Percentiles rank a stretch among this genome's conserved stretches.
These are phyloP conservation scores for Sporisorium iseilematis-ciliati DNA, from an alignment of 1,284 basidiomycete genomes.

Conservation along the genomic window DNA sequence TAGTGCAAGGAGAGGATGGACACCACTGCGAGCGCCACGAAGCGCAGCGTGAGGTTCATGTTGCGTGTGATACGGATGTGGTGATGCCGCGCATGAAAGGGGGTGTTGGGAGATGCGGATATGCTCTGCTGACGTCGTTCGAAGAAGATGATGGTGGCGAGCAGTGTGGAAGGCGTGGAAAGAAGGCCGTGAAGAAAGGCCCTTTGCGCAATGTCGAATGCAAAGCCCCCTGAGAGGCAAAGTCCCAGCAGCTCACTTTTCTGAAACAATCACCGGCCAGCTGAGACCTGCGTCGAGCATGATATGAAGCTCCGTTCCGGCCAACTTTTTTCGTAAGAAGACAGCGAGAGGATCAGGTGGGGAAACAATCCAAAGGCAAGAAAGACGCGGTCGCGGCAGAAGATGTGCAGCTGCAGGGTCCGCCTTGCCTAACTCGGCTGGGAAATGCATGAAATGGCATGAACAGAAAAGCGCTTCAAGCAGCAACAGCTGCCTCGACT, in stretches of 20 bases:
- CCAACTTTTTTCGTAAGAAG: no score
- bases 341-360: no score
- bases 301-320: no score
- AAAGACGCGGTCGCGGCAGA: neutral
- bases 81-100: constrained; percentile 4
- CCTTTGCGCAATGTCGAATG: no score
- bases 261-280: no score
- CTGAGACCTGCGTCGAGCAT: no score
- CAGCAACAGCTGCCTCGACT: neutral
- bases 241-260: no score
- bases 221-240: no score
- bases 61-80: neutral
- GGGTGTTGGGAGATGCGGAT: neutral
- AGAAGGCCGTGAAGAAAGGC: no score
- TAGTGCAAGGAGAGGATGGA: constrained; percentile 41
- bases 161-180: neutral
- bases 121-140: neutral
- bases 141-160: constrained; percentile 1
- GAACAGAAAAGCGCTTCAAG: neutral
- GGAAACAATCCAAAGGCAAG: no score
- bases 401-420: constrained; percentile 15
- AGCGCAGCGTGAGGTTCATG: constrained; percentile 34
- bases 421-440: constrained; percentile 3
- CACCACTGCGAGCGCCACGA: constrained; percentile 29
- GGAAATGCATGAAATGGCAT: constrained; percentile 7